Conservation (phyloP, 495 filamentous ascomycete species). For the Penicillium angulare region DNA sequence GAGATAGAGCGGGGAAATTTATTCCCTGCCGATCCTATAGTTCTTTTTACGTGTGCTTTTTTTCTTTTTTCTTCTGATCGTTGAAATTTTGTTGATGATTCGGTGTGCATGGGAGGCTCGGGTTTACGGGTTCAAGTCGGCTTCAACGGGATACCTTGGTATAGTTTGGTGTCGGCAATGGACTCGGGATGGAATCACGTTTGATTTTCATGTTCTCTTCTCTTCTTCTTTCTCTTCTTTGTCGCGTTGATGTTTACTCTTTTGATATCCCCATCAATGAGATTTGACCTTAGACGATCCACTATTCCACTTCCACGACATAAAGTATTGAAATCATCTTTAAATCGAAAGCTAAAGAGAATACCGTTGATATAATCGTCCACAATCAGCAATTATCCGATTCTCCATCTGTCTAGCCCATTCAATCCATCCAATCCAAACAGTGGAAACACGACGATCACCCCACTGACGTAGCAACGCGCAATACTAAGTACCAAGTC, state of each 20-base stretch:
- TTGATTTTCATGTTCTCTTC: conserved; percentile 8
- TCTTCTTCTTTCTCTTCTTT: conserved; percentile 2
- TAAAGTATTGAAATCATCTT: neutral
- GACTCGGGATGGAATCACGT: conserved; percentile 6
- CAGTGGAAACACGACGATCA: conserved; percentile 3
- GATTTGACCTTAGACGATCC: conserved; percentile 18
- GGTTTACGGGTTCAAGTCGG: conserved; percentile 1
- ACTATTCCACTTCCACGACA: neutral
- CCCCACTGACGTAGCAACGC: conserved; percentile 16
- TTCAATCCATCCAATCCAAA: neutral
- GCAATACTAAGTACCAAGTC: neutral
- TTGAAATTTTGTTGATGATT: conserved; percentile 7
- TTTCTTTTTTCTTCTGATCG: conserved; percentile 8
- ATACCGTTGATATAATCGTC: too few relatives aligned
- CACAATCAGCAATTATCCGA: too few relatives aligned
- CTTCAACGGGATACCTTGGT: conserved; percentile 12
- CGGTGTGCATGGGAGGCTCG: conserved; percentile 15
- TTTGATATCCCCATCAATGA: conserved; percentile 27
- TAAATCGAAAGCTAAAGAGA: too few relatives aligned
- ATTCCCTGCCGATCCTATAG: conserved; percentile 8
- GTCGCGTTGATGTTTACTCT: conserved; percentile 18
- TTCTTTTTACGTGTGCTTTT: conserved; percentile 7
- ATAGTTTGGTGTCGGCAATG: too few relatives aligned
- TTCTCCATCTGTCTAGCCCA: neutral
- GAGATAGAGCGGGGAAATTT: conserved; percentile 21